A percentile compares a stretch with the other conserved stretches of the same genome.
Conservation (phyloP, 352 stramenopile genomes). For the Globisporangium lucens region DNA sequence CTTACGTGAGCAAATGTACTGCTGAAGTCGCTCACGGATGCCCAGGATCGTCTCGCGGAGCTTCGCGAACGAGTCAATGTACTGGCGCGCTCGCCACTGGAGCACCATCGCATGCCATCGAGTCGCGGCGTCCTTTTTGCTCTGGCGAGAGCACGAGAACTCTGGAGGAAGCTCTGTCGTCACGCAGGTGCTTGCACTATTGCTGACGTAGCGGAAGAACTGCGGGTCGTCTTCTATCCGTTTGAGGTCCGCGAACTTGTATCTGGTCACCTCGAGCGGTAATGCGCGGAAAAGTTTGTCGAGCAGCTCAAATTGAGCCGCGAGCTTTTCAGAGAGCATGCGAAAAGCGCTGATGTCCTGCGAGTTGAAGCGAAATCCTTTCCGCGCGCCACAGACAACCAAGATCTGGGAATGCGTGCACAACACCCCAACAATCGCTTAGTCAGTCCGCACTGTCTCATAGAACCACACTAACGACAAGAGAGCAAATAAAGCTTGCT, state of each 20-base stretch:
- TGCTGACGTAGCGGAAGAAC: slow-evolving; percentile 14
- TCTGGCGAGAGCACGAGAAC: slow-evolving; percentile 3
- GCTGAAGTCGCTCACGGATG: slow-evolving; percentile 50
- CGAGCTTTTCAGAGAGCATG: slow-evolving; percentile 44
- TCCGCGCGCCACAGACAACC: slow-evolving; percentile 66
- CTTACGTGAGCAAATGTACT: slow-evolving; percentile 23
- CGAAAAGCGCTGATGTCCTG: slow-evolving; percentile 62
- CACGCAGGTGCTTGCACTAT: background rate
- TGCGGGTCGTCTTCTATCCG: slow-evolving; percentile 61
- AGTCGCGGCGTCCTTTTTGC: slow-evolving; percentile 15
- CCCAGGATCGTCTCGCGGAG: slow-evolving; percentile 46
- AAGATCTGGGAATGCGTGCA: slow-evolving; percentile 40
- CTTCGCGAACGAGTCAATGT: slow-evolving; percentile 54
- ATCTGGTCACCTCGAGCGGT: slow-evolving; percentile 57
- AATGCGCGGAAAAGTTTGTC: slow-evolving; percentile 53
- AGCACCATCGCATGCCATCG: slow-evolving; percentile 61
- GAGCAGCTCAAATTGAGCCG: slow-evolving; percentile 45
- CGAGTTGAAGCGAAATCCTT: slow-evolving; percentile 78
- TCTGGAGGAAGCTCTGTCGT: slow-evolving; percentile 19
- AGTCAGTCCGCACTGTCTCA: background rate
- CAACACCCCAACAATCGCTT: background rate
- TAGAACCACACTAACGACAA: background rate
- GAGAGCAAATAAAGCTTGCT: background rate
- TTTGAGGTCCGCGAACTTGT: slow-evolving; percentile 50
- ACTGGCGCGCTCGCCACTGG: slow-evolving; percentile 66